Conservation (phyloP, 805 yeast genomes). For the Yarrowia sp. region DNA sequence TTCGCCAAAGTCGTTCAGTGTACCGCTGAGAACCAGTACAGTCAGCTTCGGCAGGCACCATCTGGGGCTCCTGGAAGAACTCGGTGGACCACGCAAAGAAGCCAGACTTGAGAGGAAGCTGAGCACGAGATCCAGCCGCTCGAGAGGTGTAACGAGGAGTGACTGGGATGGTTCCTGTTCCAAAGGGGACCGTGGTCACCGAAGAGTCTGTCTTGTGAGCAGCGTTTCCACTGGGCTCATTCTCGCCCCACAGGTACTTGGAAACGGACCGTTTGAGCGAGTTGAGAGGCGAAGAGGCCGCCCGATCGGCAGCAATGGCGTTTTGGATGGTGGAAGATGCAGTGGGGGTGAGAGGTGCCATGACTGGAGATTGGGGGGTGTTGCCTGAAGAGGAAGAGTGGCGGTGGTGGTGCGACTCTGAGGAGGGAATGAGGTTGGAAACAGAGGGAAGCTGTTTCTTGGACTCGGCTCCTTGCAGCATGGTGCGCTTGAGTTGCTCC, state of each 20-base stretch:
- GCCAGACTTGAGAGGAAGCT: conserved; percentile 49
- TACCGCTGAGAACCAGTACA: conserved; percentile 92
- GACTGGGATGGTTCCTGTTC: conserved; percentile 47
- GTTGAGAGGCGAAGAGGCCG: conserved; percentile 17
- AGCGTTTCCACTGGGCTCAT: conserved; percentile 5
- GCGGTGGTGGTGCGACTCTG: neutral
- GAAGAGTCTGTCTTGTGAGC: conserved; percentile 39
- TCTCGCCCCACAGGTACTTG: conserved; percentile 28
- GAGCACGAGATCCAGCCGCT: conserved; percentile 43
- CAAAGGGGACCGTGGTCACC: conserved; percentile 47
- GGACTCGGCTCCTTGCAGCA: conserved; percentile 9
- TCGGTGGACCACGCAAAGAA: conserved; percentile 65
- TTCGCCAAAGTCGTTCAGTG: conserved; percentile 82
- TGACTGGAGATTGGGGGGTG: conserved; percentile 22
- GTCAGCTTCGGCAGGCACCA: conserved; percentile 81
- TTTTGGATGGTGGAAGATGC: conserved; percentile 34
- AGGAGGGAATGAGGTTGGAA: conserved; percentile 2
- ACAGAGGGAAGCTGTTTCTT: conserved; percentile 13
- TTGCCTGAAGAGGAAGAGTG: neutral
- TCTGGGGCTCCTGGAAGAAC: conserved; percentile 95
- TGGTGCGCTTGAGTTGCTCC: conserved; percentile 50
- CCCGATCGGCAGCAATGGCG: conserved; percentile 20
- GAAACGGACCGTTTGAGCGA: conserved; percentile 46
- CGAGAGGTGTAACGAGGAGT: conserved; percentile 47
- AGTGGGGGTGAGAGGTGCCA: conserved; percentile 30